Evolutionary conservation across 352 stramenopile species (phyloP).

Genomic region (Phytophthora chlamydospora): DNA sequence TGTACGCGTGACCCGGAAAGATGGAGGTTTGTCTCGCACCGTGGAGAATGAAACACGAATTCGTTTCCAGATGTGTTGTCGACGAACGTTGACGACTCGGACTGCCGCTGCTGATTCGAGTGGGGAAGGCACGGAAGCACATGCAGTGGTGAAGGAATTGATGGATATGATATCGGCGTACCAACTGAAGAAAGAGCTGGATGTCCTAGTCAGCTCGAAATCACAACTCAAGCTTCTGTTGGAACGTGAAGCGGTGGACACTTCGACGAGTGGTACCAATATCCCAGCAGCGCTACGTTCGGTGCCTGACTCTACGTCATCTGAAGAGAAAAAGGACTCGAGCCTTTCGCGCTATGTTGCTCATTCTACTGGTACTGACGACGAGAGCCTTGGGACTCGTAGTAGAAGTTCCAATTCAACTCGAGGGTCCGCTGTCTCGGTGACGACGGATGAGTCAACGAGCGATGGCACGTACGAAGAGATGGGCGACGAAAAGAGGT

Average conservation of each 20-base stretch:
- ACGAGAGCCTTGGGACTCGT: slow-evolving; percentile 21
- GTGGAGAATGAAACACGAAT: slow-evolving; percentile 39
- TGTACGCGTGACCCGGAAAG: slow-evolving; percentile 39
- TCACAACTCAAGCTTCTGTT: slow-evolving; percentile 70
- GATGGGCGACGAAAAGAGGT: slow-evolving; percentile 65
- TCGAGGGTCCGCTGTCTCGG: slow-evolving; percentile 46
- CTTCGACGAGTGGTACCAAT: slow-evolving; percentile 55
- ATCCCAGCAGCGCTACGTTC: slow-evolving; percentile 33
- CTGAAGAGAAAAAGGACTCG: slow-evolving; percentile 39
- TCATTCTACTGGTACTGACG: slow-evolving; percentile 14
- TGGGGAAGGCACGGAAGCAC: slow-evolving; percentile 21
- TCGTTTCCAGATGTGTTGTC: slow-evolving; percentile 59
- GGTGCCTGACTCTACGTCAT: slow-evolving; percentile 17
- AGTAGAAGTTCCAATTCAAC: slow-evolving; percentile 29
- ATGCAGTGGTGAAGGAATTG: slow-evolving; percentile 34
- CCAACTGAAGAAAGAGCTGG: slow-evolving; percentile 58
- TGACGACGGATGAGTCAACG: slow-evolving; percentile 69
- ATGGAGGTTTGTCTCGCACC: slow-evolving; percentile 17
- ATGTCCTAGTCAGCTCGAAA: slow-evolving; percentile 68
- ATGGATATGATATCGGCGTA: slow-evolving; percentile 44
- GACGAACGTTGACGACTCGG: slow-evolving; percentile 31
- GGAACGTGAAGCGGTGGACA: slow-evolving; percentile 75
- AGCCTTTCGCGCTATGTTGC: slow-evolving; percentile 32
- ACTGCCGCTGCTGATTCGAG: slow-evolving; percentile 13
- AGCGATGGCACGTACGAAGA: slow-evolving; percentile 72